These are phyloP conservation scores for Fusarium incarnatum DNA, from an alignment of 2,329 filamentous ascomycete species.

Conservation along the genomic window DNA sequence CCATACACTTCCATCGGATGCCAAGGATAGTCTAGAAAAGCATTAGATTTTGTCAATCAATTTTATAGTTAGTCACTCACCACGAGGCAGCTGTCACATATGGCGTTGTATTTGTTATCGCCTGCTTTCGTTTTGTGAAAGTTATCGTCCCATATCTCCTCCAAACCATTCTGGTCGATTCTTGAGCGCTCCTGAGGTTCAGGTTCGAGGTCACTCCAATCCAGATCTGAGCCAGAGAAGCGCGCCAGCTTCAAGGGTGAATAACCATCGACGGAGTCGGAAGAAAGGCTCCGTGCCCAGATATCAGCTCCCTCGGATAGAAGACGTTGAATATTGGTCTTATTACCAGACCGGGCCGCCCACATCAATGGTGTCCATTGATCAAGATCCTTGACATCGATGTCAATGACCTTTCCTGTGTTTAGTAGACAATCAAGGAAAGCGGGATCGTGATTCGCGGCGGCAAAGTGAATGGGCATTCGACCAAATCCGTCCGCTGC, in stretches of 20 bases:
- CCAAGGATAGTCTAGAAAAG: neutral
- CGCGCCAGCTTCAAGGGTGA: neutral
- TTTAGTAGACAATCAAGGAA: no score
- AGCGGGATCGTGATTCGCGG: no score
- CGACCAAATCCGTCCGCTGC: neutral
- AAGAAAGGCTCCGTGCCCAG: neutral
- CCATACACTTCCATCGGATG: neutral
- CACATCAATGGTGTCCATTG: conserved; percentile 2
- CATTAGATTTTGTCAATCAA: neutral
- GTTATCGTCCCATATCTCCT: neutral
- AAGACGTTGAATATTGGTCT: neutral
- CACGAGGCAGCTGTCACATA: neutral
- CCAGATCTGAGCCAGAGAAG: neutral
- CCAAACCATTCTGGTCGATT: neutral
- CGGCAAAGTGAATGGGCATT: no score
- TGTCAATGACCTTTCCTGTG: neutral
- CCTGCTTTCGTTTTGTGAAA: neutral
- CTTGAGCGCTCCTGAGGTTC: neutral
- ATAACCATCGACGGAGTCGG: neutral
- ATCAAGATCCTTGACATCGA: neutral
- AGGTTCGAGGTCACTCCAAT: no score
- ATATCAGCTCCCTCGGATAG: neutral
- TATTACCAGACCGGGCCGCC: neutral
- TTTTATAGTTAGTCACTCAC: neutral
- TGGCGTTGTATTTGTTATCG: accelerated